Conservation (phyloP, 2,329 filamentous ascomycete genomes). For the Diplocarpon mali region DNA sequence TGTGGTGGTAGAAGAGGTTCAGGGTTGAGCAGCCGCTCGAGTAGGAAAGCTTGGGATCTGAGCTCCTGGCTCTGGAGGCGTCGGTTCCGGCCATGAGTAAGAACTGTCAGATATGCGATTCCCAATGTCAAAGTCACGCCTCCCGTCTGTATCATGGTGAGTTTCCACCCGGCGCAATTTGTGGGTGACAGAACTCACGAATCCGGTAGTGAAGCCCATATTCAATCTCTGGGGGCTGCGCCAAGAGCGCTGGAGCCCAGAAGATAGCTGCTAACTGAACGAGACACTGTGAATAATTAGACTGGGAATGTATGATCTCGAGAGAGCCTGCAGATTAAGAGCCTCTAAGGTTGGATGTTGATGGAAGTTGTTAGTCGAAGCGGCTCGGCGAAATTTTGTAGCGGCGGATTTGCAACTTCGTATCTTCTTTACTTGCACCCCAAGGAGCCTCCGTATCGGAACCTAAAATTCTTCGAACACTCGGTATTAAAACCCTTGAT, state of each 20-base stretch:
- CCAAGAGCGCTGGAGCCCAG: slow-evolving; percentile 8
- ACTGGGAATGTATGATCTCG: not conserved
- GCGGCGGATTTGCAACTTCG: not conserved
- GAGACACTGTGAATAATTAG: slow-evolving; percentile 12
- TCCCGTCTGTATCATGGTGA: slow-evolving; percentile 44
- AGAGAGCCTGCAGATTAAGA: slow-evolving; percentile 6
- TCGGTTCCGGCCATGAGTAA: slow-evolving; percentile 59
- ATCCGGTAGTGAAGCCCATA: slow-evolving; percentile 67
- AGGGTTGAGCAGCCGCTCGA: slow-evolving; percentile 42
- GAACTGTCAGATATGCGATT: slow-evolving; percentile 59
- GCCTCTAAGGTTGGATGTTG: slow-evolving; percentile 7
- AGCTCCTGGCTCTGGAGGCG: slow-evolving; percentile 45
- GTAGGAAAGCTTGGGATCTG: slow-evolving; percentile 43
- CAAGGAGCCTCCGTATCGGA: not conserved
- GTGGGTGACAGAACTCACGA: slow-evolving; percentile 41
- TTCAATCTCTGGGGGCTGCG: slow-evolving; percentile 5
- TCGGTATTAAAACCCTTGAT: not conserved
- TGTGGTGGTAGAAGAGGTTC: slow-evolving; percentile 37
- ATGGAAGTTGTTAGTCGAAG: slow-evolving; percentile 8
- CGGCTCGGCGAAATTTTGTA: slow-evolving; percentile 3
- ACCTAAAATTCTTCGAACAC: not conserved
- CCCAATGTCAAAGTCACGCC: slow-evolving; percentile 67
- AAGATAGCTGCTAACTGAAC: not conserved
- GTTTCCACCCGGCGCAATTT: not conserved
- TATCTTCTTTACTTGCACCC: not conserved